These are phyloP conservation scores for Bromus sterilis DNA, from an alignment of 176 grass and related monocot genomes.

Conservation along the genomic window DNA sequence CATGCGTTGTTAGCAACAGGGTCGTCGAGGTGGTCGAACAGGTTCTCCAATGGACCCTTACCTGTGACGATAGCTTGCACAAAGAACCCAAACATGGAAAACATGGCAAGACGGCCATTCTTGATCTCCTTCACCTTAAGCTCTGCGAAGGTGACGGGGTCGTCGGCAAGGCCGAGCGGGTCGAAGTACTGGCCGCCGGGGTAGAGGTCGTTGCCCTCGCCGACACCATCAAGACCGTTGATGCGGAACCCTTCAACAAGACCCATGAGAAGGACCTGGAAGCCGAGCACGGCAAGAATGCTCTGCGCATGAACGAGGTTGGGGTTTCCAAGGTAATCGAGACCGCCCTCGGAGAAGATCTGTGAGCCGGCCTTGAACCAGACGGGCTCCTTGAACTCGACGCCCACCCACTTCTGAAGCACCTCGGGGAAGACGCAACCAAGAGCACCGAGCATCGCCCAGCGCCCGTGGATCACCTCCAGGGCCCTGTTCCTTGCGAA, in stretches of 20 bases:
- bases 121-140: constrained; percentile 99
- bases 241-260: constrained; percentile 92
- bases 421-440: constrained; percentile 92
- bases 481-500: constrained; percentile 86
- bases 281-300: constrained; percentile 82
- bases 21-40: constrained; percentile 83
- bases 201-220: constrained; percentile 94
- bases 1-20: constrained; percentile 95
- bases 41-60: constrained; percentile 89
- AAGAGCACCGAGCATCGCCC: constrained; percentile 91
- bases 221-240: constrained; percentile 79
- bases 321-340: constrained; percentile 96
- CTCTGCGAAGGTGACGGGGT: constrained; percentile 73
- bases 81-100: constrained; percentile 95
- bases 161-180: constrained; percentile 81
- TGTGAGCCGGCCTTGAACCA: constrained; percentile 98
- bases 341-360: constrained; percentile 95
- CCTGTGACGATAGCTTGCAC: constrained; percentile 92
- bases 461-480: constrained; percentile 93
- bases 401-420: constrained; percentile 79
- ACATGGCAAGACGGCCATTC: constrained; percentile 93
- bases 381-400: constrained; percentile 94
- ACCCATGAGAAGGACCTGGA: constrained; percentile 93
- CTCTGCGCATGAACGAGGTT: constrained; percentile 98
- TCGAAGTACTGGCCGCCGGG: constrained; percentile 92